phyloP scores from a whole-genome alignment of 306 rosid genomes.

The Delonix regia region DNA sequence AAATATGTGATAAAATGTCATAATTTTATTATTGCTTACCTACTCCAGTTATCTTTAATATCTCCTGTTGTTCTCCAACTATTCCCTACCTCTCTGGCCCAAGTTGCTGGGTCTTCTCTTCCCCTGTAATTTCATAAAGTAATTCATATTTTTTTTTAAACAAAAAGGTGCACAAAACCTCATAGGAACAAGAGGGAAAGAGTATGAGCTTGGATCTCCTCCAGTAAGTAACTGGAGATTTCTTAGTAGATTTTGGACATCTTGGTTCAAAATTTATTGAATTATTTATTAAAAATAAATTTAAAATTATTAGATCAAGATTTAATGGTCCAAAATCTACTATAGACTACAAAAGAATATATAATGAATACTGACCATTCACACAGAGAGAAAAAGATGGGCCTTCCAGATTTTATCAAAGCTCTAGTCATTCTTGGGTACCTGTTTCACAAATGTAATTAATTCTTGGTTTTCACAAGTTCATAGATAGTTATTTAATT shows the following conservation, averaged over 20 bases:
- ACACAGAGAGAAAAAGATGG: conserved; percentile 63
- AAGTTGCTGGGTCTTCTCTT: conserved; percentile 53
- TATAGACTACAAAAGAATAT: too few species aligned
- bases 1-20: too few species aligned
- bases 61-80: conserved; percentile 73
- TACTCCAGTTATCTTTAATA: conserved; percentile 52
- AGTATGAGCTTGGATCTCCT: too few species aligned
- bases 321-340: too few species aligned
- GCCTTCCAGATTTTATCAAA: conserved; percentile 47
- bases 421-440: conserved; percentile 69
- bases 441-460: conserved; percentile 36
- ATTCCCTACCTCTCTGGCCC: conserved; percentile 59
- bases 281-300: too few species aligned
- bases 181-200: neutral
- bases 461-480: neutral
- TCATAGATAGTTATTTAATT: neutral
- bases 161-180: neutral
- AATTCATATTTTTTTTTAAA: neutral
- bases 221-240: too few species aligned
- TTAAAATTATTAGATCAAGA: too few species aligned
- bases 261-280: too few species aligned
- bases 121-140: conserved; percentile 30
- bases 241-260: too few species aligned
- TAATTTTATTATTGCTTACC: conserved; percentile 32
- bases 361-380: conserved; percentile 66